Evolutionary conservation across 495 filamentous ascomycete genomes (phyloP).

Genomic region (Amphirosellinia nigrospora): DNA sequence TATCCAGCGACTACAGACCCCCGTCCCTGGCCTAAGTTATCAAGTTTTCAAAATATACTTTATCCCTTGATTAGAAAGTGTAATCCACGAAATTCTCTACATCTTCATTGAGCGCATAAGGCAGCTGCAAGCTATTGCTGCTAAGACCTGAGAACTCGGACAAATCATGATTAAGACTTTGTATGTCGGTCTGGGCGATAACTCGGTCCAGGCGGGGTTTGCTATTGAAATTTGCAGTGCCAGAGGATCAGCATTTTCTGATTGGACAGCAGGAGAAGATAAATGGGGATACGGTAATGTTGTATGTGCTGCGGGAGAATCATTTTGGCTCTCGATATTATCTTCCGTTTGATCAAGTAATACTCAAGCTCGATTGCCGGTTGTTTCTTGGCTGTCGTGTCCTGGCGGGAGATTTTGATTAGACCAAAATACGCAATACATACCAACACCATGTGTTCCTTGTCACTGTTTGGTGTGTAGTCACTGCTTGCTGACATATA

Average conservation of each 20-base stretch:
- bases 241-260: no score
- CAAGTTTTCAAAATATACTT: slow-evolving; percentile 45
- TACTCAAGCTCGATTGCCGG: slow-evolving; percentile 24
- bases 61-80: slow-evolving; percentile 44
- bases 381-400: background rate
- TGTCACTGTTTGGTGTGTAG: background rate
- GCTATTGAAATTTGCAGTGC: no score
- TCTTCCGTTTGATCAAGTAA: background rate
- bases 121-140: no score
- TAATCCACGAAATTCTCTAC: slow-evolving; percentile 36
- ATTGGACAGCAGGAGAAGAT: no score
- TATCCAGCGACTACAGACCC: no score
- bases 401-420: slow-evolving; percentile 30
- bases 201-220: no score
- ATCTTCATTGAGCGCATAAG: slow-evolving; percentile 24
- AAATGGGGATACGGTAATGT: no score
- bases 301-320: slow-evolving; percentile 16
- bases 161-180: no score
- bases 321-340: background rate
- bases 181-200: no score
- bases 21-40: no score
- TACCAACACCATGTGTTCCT: slow-evolving; percentile 32
- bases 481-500: slow-evolving; percentile 9
- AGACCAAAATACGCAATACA: slow-evolving; percentile 47
- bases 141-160: no score